Evolutionary conservation across 2,329 filamentous ascomycete species (phyloP), one percentile per base, ranked within the genome.

Genomic region (Pseudocercospora crystallina): DNA sequence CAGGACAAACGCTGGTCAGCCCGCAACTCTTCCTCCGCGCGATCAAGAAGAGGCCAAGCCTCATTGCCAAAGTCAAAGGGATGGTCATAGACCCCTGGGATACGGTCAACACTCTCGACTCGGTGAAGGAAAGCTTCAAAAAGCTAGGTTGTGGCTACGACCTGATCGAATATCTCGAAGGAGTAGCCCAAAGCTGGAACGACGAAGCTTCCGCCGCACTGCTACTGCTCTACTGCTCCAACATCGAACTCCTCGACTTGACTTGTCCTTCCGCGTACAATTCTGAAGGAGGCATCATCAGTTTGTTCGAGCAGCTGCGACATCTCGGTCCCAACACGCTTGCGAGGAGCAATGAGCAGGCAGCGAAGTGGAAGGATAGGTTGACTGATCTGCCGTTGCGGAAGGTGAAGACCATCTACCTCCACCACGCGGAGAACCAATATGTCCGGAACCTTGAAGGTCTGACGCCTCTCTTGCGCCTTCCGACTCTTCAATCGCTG

Each of bases 351-450:
- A 29, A 14, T 13, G 34, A 38, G 35, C 5, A 39, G 32, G 11
- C 17, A 29, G 26, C n/a, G 8, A n/a, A 14, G 13, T 14, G 7
- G 20, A 39, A 30, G 11, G 10, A 29, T 13, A 37, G 14, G 20
- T 11, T 39, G n/a, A 15, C 29, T 9, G 26, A 38, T 39, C 35
- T 47, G 12, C 33, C 44, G 8, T 12, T 47, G 34, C 44, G 44
- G 13, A 30, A 15, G 44, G 7, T 47, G 11, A 38, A 47, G 44
- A 47, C 34, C 15, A 34, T 47, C n/a, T 39, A 29, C n/a, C 32
- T 47, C 9, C 44, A 47, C n/a, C 44, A 47, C 20, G 44, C 44
- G n/a, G 44, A 39, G 30, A 34, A 47, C 17, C 44, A 47, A n/a
- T 47, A 47, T n/a, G 30, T 47, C 8, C 44, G 43, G 17, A 43